Base-by-base conservation (phyloP, 2,329 filamentous ascomycete genomes). In the Alternaria sp. region DNA sequence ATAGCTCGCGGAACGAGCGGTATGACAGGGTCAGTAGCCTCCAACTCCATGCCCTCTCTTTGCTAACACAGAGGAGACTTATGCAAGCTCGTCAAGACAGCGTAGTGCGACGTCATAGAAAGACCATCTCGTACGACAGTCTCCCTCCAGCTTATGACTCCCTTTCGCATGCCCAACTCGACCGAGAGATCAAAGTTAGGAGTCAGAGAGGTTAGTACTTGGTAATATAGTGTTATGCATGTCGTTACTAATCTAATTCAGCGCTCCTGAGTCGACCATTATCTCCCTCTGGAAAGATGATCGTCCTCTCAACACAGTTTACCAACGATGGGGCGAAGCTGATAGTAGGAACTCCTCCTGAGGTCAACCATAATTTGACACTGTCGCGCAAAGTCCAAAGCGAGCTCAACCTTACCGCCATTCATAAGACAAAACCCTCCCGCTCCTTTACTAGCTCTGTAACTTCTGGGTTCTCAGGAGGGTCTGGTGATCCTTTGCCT, bases 1-100 rank as follows among this genome's bases (percentile, higher is more conserved):
- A 81, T 83, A 57, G 78, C 79, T 3, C 77, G 76, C 50, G 77
- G 80, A 8, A 74, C 77, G 27, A 68, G 74, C 43, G 81, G 81
- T 10, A 70, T 83, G 54, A 71, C 78, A 20, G 80, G 78, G 72
- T 74, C 50, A 54, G 67, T 54, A 38, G 12, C 18, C 25, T 22
- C 6, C 18, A 27, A 3, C 11, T 4, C 7, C n/a, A 44, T 43
- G 5, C 6, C 38, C 5, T 25, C 11, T 5, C 38, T 46, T 5
- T 38, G 30, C 53, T 70, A 40, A 70, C n/a, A 34, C 32, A 7
- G 11, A 27, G 12, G 46, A 74, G 72, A 52, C 73, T 83, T 20
- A 77, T 81, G 14, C 71, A 77, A 27, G 81, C 79, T 25, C 74
- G 81, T 28, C 77, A 81, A 64, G 76, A 76, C 22, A 82, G 79